Base-by-base conservation (phyloP, 495 filamentous ascomycete species). In the Lindgomyces ingoldianus region DNA sequence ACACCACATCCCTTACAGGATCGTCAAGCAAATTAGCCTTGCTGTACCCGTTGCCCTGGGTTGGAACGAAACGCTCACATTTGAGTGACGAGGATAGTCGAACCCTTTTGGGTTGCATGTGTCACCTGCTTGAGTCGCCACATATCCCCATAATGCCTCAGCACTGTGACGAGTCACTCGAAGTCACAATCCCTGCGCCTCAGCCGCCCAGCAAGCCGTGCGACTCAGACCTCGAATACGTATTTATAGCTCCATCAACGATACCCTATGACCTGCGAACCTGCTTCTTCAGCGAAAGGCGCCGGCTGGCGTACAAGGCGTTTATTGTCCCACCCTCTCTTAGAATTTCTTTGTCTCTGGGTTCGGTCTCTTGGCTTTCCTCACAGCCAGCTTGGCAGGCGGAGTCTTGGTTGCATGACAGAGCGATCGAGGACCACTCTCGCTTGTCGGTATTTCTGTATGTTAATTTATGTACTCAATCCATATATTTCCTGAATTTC, bases 1-100 rank as follows among this genome's bases (percentile, higher is more conserved):
- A 59, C 55, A 8, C 53, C 54, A 8, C 62, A 65, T 53, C 45
- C 54, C 21, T 45, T 65, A 54, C 54, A 53, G 18, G 62, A 65
- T 22, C 52, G 41, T 10, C 44, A 64, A 30, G 53, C 46, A 18
- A 8, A 11, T 12, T 36, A 33, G 51, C 30, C 26, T 8, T 52
- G 8, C 8, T 52, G 9, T 25, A 3, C 8, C 14, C 9, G 48
- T 25, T 8, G 48, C 48, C 9, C 44, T 47, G 6, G 44, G 44
- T 24, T 47, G 44, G 8, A 39, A 6, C 6, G 14, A 39, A 39
- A 39, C 8, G 4, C n/a, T 47, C 4, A 18, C 6, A n/a, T 4
- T 8, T n/a, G 44, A 8, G 16, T 47, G 4, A 19, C 18, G 6
- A 19, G 44, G 6, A 19, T n/a, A 8, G 44, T 18, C 18, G 44